phyloP scores from a whole-genome alignment of 2,329 filamentous ascomycete genomes.

The Aspergillus sp. region DNA sequence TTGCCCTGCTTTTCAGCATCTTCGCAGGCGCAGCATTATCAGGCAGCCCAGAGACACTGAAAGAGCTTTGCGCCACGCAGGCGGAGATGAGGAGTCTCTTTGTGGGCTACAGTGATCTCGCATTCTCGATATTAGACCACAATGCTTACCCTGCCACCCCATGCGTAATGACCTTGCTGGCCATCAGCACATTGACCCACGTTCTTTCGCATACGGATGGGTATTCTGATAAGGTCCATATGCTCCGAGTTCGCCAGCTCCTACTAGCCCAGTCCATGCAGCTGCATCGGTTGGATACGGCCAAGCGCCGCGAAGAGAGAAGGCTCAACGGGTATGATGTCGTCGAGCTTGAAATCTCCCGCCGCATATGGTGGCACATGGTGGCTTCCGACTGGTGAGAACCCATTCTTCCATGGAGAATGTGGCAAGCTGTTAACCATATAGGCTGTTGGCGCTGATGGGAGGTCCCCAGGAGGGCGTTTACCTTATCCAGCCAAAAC shows the following conservation, averaged over 20 bases:
- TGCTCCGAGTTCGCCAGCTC: background rate
- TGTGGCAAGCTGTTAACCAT: background rate
- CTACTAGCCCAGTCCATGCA: constrained; percentile 7
- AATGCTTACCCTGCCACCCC: background rate
- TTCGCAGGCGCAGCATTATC: constrained; percentile 1
- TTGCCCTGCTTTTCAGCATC: constrained; percentile 3
- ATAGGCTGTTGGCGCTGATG: constrained; percentile 20
- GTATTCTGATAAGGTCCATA: background rate
- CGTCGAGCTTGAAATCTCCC: constrained; percentile 22
- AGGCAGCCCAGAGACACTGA: background rate
- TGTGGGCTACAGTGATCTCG: background rate
- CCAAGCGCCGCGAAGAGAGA: background rate
- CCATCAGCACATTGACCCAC: background rate
- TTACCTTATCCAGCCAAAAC: constrained; percentile 20
- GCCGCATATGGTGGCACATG: constrained; percentile 25
- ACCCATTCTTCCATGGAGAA: background rate
- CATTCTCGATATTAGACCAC: background rate
- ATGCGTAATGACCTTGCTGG: background rate
- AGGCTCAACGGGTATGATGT: constrained; percentile 15
- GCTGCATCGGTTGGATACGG: constrained; percentile 3
- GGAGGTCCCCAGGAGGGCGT: constrained; percentile 19
- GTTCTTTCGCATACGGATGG: background rate
- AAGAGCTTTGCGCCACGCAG: background rate
- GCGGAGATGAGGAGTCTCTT: constrained; percentile 1
- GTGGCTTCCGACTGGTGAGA: constrained; percentile 24